Percentiles rank a stretch among this genome's conserved stretches.
phyloP scores from a whole-genome alignment of 2,329 filamentous ascomycete genomes.

The Xylaria sp. region DNA sequence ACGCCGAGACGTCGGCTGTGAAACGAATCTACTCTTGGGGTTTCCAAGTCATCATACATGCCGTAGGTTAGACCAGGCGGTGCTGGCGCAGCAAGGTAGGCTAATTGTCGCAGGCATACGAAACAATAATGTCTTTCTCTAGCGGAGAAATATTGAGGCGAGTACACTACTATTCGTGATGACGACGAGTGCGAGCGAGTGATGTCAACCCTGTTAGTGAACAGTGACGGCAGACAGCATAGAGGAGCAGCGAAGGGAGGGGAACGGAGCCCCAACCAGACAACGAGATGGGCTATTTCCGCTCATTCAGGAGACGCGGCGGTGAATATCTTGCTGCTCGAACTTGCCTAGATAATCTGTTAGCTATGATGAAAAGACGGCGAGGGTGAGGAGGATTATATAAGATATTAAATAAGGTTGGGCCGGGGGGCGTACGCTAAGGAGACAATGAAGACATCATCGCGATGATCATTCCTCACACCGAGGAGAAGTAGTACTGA shows the following conservation, averaged over 20 bases:
- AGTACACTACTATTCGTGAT: not conserved
- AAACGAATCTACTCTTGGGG: not conserved
- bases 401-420: slow-evolving; percentile 5
- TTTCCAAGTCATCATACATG: not conserved
- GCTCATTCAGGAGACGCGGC: not conserved
- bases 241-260: not conserved
- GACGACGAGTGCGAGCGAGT: not conserved
- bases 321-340: slow-evolving; percentile 1
- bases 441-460: slow-evolving; percentile 13
- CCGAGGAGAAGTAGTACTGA: not conserved
- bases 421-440: not conserved
- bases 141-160: too few relatives aligned
- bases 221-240: not conserved
- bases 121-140: not conserved
- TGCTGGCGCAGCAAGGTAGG: not conserved
- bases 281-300: not conserved
- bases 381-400: slow-evolving; percentile 1
- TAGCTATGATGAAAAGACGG: not conserved
- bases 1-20: slow-evolving; percentile 22
- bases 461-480: slow-evolving; percentile 5
- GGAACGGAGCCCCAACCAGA: not conserved
- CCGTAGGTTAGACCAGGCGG: not conserved
- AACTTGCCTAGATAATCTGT: not conserved
- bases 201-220: not conserved
- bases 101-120: not conserved